Percentiles rank a stretch among this genome's conserved stretches.
These are phyloP conservation scores for Tausonia pullulans DNA, from an alignment of 1,284 basidiomycete species.

Conservation along the genomic window DNA sequence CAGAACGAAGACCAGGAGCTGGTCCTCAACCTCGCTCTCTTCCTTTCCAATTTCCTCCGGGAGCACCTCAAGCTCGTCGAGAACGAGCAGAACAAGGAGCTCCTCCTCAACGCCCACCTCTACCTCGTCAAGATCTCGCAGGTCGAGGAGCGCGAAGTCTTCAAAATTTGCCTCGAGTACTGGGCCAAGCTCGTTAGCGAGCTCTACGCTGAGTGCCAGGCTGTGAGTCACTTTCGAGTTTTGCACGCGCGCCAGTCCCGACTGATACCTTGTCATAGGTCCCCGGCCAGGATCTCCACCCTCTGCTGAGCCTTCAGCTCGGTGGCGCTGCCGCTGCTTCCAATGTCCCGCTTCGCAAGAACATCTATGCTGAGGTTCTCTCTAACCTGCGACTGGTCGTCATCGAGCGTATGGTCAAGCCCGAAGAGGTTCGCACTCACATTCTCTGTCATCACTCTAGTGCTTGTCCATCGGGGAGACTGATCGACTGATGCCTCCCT, in stretches of 20 bases:
- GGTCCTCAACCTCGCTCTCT: slow-evolving; percentile 90
- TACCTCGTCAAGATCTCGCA: slow-evolving; percentile 99
- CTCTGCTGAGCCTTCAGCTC: slow-evolving; percentile 85
- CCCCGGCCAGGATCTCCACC: slow-evolving; percentile 84
- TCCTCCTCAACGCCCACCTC: slow-evolving; percentile 89
- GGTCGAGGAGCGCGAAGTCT: slow-evolving; percentile 96
- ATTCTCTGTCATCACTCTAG: too few relatives aligned
- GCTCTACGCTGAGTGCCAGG: slow-evolving; percentile 94
- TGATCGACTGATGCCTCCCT: too few relatives aligned
- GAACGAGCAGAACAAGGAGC: slow-evolving; percentile 80
- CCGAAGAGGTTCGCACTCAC: slow-evolving; percentile 64
- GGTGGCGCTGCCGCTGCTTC: slow-evolving; percentile 40
- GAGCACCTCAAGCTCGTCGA: slow-evolving; percentile 87
- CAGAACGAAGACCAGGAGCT: slow-evolving; percentile 93
- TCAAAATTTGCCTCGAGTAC: slow-evolving; percentile 99
- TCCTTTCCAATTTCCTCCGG: slow-evolving; percentile 92
- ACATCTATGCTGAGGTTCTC: slow-evolving; percentile 87
- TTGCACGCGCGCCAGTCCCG: not conserved
- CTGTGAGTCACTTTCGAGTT: slow-evolving; percentile 17
- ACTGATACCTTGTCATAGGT: slow-evolving; percentile 37
- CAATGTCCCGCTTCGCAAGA: slow-evolving; percentile 74
- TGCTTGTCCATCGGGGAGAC: too few relatives aligned
- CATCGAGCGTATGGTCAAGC: slow-evolving; percentile 99
- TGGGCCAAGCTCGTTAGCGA: slow-evolving; percentile 98
- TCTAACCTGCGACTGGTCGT: slow-evolving; percentile 92